Base-by-base conservation (phyloP, 306 rosid species). In the Quercus engelmannii region DNA sequence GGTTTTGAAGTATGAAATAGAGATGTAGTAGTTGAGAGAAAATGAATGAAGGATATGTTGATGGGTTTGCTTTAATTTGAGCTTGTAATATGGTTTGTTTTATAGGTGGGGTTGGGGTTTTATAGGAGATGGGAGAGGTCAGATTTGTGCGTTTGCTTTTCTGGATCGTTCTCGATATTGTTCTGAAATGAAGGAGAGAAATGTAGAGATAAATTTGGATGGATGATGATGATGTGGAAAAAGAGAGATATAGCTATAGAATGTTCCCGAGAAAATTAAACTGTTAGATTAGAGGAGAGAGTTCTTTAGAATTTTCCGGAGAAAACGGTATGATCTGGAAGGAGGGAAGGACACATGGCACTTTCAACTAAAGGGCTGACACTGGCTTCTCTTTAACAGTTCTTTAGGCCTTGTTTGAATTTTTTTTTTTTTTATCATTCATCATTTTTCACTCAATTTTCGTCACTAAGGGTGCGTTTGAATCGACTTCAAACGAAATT, bases 131-230 rank as follows among this genome's bases (percentile, higher is more conserved):
- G 64, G 54, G 4, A 15, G 1, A 2, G 65, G 55, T 1, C 15
- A 4, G 6, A 14, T 2, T 6, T 5, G 71, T 61, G 63, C 49
- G 62, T 55, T 18, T 31, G 13, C 70, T 17, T 46, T 6, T 69
- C 84, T 81, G 67, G 84, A 81, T 58, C 4, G 38, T 81, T 81
- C 84, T 17, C 20, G 46, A 17, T 18, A 41, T 14, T 43, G 62
- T 3, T 19, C 4, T 26, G 71, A 3, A 41, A 23, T 25, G 2
- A 25, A 10, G 0, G 15, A 33, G 64, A 31, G 73, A 30, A 4
- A 18, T 81, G 68, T 57, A 69, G 84, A 74, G 55, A 71, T 38
- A 18, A 28, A 11, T 35, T 38, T n/a, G 63, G 35, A 18, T 6
- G 70, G 41, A 15, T 6, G 30, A 17, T 41, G 46, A 15, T 6